phyloP scores from a whole-genome alignment of 768 basidiomycete genomes.

The Suillus spraguei region DNA sequence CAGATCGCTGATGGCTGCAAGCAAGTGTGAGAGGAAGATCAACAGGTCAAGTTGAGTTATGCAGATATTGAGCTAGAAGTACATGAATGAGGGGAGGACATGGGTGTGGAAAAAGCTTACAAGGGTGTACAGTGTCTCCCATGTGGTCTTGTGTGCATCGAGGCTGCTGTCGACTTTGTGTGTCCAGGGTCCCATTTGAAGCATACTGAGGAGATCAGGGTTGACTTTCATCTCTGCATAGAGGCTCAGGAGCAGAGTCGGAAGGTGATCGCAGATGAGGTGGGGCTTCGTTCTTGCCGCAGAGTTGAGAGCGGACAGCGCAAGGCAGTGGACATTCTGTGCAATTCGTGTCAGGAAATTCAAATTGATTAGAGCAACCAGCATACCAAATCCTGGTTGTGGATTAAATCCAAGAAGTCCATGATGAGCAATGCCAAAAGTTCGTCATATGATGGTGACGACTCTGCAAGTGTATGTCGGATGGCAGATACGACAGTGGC shows the following conservation, averaged over 20 bases:
- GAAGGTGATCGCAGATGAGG: conserved; percentile 84
- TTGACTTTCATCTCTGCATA: conserved; percentile 87
- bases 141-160: conserved; percentile 95
- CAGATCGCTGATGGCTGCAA: conserved; percentile 83
- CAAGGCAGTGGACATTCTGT: conserved; percentile 88
- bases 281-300: conserved; percentile 95
- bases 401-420: conserved; percentile 89
- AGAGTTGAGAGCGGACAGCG: conserved; percentile 90
- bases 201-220: conserved; percentile 78
- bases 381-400: conserved; percentile 84
- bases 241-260: conserved; percentile 73
- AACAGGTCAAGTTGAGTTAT: conserved; percentile 84
- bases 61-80: conserved; percentile 81
- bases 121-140: conserved; percentile 95
- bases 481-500: conserved; percentile 93
- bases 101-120: conserved; percentile 47
- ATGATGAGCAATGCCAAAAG: conserved; percentile 84
- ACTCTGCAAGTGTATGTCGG: conserved; percentile 88
- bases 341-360: conserved; percentile 7
- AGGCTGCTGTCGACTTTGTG: conserved; percentile 97
- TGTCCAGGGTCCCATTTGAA: conserved; percentile 97
- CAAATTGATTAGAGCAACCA: not conserved
- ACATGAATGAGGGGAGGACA: not conserved
- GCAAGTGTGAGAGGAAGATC: conserved; percentile 78
- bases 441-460: conserved; percentile 84